These are phyloP conservation scores for Magnusiomyces suaveolens DNA, from an alignment of 1,139 yeast genomes.

Conservation along the genomic window DNA sequence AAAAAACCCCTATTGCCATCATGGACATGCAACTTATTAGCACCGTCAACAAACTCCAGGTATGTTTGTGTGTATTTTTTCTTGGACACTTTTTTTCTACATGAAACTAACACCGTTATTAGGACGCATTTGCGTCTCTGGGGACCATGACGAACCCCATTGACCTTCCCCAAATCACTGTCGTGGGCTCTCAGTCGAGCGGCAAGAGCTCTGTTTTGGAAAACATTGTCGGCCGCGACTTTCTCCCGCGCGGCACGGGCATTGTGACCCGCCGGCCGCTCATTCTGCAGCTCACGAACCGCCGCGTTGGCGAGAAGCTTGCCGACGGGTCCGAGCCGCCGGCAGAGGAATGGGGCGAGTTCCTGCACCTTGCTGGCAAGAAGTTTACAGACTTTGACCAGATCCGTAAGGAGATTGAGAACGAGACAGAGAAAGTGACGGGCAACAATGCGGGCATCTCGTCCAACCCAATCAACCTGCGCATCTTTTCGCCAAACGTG, in stretches of 20 bases:
- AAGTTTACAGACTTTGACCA: conserved; percentile 84
- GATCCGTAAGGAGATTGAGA: conserved; percentile 80
- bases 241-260: conserved; percentile 91
- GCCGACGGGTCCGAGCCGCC: conserved; percentile 16
- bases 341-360: conserved; percentile 86
- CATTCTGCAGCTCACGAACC: conserved; percentile 69
- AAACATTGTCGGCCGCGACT: conserved; percentile 90
- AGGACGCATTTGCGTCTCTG: conserved; percentile 80
- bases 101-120: background rate
- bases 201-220: conserved; percentile 92
- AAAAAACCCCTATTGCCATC: background rate
- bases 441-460: conserved; percentile 91
- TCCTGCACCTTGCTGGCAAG: conserved; percentile 83
- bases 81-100: background rate
- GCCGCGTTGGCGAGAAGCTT: conserved; percentile 33
- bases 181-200: conserved; percentile 90
- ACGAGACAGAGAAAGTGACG: conserved; percentile 89
- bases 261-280: conserved; percentile 92
- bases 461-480: conserved; percentile 81
- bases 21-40: conserved; percentile 90
- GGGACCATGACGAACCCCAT: conserved; percentile 46
- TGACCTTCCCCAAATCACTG: conserved; percentile 93
- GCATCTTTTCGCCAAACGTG: conserved; percentile 94
- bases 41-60: conserved; percentile 72
- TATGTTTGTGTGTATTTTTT: conserved; percentile 12